Evolutionary conservation across 2,329 filamentous ascomycete genomes (phyloP).

Genomic region (Phialophora macrospora): DNA sequence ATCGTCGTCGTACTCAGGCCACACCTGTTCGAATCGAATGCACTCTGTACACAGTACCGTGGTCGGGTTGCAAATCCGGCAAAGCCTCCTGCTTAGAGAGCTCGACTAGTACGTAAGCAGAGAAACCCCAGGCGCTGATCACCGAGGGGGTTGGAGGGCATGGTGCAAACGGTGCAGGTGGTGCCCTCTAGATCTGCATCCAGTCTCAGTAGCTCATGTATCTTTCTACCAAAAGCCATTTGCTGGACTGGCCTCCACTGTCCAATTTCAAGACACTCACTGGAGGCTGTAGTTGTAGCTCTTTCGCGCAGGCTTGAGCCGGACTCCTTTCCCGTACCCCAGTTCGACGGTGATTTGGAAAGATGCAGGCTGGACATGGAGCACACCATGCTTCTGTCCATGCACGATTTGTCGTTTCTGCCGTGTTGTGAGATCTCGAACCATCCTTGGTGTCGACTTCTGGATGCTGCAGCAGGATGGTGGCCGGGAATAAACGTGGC

Average conservation of each 20-base stretch:
- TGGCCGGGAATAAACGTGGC: background rate
- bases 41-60: background rate
- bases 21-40: background rate
- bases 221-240: background rate
- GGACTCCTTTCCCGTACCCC: background rate
- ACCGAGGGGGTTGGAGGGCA: background rate
- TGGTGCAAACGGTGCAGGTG: background rate
- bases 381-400: background rate
- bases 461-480: background rate
- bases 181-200: background rate
- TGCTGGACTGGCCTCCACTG: background rate
- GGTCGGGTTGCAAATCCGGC: background rate
- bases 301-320: background rate
- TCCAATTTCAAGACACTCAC: background rate
- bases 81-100: background rate
- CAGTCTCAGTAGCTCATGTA: background rate
- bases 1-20: background rate
- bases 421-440: background rate
- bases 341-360: background rate
- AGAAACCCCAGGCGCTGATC: background rate
- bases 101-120: constrained; percentile 6
- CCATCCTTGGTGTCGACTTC: background rate
- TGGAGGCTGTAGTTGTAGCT: background rate
- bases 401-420: background rate
- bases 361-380: background rate